Base-by-base conservation (phyloP, 208 protist genomes). In the Trypanosomatidae sp. region DNA sequence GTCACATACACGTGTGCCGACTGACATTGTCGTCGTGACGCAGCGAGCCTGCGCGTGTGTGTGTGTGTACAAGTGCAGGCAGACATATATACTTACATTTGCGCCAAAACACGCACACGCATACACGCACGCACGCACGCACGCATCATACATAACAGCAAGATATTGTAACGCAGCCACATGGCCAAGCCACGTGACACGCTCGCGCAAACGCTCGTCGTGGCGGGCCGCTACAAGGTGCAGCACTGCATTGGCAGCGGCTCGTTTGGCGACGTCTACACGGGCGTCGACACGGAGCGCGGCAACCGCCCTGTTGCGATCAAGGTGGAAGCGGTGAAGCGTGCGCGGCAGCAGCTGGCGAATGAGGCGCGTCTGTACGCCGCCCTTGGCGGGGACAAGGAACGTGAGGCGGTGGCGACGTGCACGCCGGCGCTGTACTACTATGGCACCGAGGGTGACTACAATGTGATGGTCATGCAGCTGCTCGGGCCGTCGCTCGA, bases 221-320 rank as follows among this genome's bases (percentile, higher is more conserved):
- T 18, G 7, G 23, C 19, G 19, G 35, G 35, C 11, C 19, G 35
- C 19, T 41, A 41, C 35, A 41, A 18, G 11, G 2, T 41, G 2
- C 23, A 24, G 35, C 6, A 19, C 3, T 20, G 97, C 71, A 98
- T 99, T 56, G 98, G 97, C 20, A 63, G 63, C 33, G 97, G 97
- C 3, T 78, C 65, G 25, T 92, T 92, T 52, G 84, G 84, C 22
- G 80, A 90, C 26, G 85, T 92, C 48, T 92, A 80, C 64, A 59
- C 61, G 8, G 79, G 76, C 32, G 81, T 66, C 6, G 76, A 88
- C 48, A 82, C 82, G 24, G 56, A 47, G 90, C 66, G 4, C 52
- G 55, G 27, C 68, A 89, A 33, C 54, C 61, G 15, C n/a, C n/a
- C n/a, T n/a, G 76, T 92, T 5, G 85, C 85, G 32, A 83, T 94